Conservation (phyloP, 192 early-diverging fungal species). For the Mortierella alpina region DNA sequence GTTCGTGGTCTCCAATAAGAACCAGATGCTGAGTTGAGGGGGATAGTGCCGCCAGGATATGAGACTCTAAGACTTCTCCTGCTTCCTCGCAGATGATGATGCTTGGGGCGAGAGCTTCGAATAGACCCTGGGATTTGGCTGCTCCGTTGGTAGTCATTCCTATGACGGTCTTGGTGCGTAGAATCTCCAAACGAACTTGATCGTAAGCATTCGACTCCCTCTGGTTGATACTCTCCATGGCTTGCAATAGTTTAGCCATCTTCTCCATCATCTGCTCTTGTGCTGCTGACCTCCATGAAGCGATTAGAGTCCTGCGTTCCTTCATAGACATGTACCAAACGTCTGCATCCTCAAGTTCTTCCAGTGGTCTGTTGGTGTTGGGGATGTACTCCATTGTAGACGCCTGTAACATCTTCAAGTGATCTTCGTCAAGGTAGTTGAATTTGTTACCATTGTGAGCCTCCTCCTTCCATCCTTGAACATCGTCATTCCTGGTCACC, state of each 20-base stretch:
- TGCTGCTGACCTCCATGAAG: constrained; percentile 49
- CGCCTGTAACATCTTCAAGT: neutral
- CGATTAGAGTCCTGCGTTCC: constrained; percentile 55
- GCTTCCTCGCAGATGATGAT: constrained; percentile 71
- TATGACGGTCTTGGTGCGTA: constrained; percentile 54
- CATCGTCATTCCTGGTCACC: neutral
- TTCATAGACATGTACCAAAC: constrained; percentile 62
- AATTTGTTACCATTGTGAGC: neutral
- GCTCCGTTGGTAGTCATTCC: constrained; percentile 73
- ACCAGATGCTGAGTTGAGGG: constrained; percentile 64
- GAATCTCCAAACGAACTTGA: constrained; percentile 40
- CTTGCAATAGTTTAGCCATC: constrained; percentile 20
- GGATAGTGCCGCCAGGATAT: constrained; percentile 61
- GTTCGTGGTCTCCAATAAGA: constrained; percentile 62
- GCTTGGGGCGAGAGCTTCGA: constrained; percentile 56
- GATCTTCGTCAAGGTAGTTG: neutral
- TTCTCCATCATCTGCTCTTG: constrained; percentile 25
- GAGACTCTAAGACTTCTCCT: constrained; percentile 67
- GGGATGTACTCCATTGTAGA: constrained; percentile 10
- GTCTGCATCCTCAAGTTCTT: constrained; percentile 6
- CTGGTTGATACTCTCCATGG: constrained; percentile 5
- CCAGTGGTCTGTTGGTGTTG: constrained; percentile 4
- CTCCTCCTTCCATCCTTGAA: neutral
- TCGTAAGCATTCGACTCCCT: constrained; percentile 39
- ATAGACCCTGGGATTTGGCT: constrained; percentile 59